Conservation (phyloP, 106 monocot species). For the Dioscorea dumetorum region DNA sequence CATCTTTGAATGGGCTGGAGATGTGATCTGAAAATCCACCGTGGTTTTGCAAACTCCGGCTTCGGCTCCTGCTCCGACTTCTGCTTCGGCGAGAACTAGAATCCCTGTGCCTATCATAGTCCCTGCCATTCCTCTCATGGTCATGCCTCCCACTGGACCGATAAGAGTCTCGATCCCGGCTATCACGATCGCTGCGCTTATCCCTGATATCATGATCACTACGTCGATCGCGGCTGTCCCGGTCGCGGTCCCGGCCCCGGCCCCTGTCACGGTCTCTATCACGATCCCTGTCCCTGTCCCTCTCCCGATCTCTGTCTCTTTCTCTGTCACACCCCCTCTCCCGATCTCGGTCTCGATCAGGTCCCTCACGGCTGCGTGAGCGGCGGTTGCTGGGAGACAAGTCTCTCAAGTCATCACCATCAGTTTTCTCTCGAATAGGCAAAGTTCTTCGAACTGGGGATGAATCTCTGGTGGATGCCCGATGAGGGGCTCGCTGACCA, state of each 20-base stretch:
- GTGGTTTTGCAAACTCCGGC: constrained; percentile 19
- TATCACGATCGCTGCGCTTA: constrained; percentile 29
- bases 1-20: constrained; percentile 44
- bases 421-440: constrained; percentile 27
- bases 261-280: constrained; percentile 15
- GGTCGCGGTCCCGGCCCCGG: constrained; percentile 20
- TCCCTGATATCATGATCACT: background rate
- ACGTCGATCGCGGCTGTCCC: constrained; percentile 8
- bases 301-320: constrained; percentile 14
- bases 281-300: constrained; percentile 17
- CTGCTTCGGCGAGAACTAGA: constrained; percentile 28
- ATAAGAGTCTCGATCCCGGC: constrained; percentile 17
- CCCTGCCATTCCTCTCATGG: background rate
- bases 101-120: constrained; percentile 10
- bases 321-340: constrained; percentile 11
- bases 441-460: constrained; percentile 70
- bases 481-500: constrained; percentile 91
- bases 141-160: background rate
- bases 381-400: constrained; percentile 15
- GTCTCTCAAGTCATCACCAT: constrained; percentile 20
- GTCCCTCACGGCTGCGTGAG: constrained; percentile 24
- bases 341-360: constrained; percentile 24
- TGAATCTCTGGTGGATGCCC: constrained; percentile 84
- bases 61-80: constrained; percentile 44
- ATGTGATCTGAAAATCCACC: constrained; percentile 14